Base-by-base conservation (phyloP, 2,329 filamentous ascomycete species). In the Exophiala alcalophila region DNA sequence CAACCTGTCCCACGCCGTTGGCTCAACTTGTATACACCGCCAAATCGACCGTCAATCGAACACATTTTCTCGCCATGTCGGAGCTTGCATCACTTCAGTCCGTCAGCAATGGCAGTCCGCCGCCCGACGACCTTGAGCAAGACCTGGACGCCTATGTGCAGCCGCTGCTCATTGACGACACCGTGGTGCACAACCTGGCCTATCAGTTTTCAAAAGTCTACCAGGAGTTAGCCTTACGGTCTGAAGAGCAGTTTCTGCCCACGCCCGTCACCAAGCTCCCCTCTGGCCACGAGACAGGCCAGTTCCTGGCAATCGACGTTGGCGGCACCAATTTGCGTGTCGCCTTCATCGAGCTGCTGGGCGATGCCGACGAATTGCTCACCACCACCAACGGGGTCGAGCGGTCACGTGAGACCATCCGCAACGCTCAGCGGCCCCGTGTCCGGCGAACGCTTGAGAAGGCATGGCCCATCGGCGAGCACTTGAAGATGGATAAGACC, bases 391-490 rank as follows among this genome's bases (percentile, higher is more conserved):
- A 53, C 29, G 49, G 50, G 1, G 41, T 58, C 15, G 62, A 67
- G 43, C 60, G 61, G 40, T 68, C 67, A 46, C 61, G 58, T 41
- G 64, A 69, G 49, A 68, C 68, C 2, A 65, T 71, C 40, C 61
- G 65, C 29, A 71, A 67, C 52, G 68, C 69, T 10, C 68, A 68
- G 53, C 60, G 55, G 61, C 78, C 72, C 43, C 72, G 72, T 29
- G 68, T 84, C 21, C 70, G 70, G 24, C 71, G 81, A 32, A 74
- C 77, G 4, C 65, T 86, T 41, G 85, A 89, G 60, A 81, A 74
- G 52, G 78, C 77, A 40, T 89, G 84, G 84, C 78, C 83, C 5
- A 90, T 90, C 55, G 76, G 76, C 33, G 79, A 88, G 28, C 77
- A 83, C 40, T 65, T 89, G 50, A 88, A 88, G 59, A 78, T 77